These are phyloP conservation scores for Salix purpurea DNA, from an alignment of 345 rosid genomes.

Conservation along the genomic window DNA sequence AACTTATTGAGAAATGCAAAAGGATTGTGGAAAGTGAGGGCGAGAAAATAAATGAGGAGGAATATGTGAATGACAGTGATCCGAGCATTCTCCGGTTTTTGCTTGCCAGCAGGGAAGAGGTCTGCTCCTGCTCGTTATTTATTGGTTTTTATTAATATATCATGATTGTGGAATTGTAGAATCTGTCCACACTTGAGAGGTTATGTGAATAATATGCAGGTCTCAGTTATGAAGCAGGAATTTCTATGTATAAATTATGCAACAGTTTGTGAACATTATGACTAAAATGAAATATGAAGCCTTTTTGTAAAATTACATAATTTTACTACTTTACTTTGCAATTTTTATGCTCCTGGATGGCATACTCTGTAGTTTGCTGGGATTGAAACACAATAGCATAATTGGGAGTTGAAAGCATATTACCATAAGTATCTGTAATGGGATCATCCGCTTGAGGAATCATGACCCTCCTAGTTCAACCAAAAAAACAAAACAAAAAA, in stretches of 20 bases:
- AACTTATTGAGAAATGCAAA: constrained; percentile 73
- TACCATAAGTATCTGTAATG: constrained; percentile 82
- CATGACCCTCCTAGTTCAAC: not conserved
- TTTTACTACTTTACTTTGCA: too few species aligned
- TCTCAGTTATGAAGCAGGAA: too few species aligned
- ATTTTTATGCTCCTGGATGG: not conserved
- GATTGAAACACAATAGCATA: not conserved
- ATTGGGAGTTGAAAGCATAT: constrained; percentile 85
- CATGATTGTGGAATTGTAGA: not conserved
- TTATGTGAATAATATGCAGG: too few species aligned
- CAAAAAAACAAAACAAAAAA: not conserved
- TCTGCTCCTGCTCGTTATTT: constrained; percentile 11
- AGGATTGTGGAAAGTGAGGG: constrained; percentile 90
- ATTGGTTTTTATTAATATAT: not conserved
- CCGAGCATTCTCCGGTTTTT: constrained; percentile 90
- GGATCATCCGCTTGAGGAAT: constrained; percentile 90
- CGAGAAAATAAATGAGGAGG: constrained; percentile 76
- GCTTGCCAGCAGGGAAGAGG: constrained; percentile 98
- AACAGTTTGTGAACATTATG: too few species aligned
- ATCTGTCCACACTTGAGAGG: too few species aligned
- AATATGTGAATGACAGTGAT: constrained; percentile 85
- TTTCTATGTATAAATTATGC: too few species aligned
- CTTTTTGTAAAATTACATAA: too few species aligned
- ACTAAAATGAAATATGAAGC: too few species aligned
- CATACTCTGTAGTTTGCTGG: not conserved